Evolutionary conservation across 1,284 basidiomycete species (phyloP).

Genomic region (Puccinia coronata): DNA sequence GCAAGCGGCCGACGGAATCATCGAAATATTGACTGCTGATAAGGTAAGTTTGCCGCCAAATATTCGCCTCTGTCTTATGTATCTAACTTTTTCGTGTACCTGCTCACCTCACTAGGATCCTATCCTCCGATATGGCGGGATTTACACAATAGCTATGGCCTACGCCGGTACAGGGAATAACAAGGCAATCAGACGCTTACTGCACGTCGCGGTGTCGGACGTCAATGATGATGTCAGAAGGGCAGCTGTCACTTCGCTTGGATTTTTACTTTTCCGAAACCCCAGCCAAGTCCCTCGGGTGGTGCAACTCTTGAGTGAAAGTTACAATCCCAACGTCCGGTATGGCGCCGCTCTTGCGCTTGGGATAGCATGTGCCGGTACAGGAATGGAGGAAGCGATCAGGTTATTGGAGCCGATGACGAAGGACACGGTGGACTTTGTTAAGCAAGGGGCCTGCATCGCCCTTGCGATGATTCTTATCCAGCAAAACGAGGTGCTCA

Average conservation of each 20-base stretch:
- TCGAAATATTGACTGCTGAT: conserved; percentile 74
- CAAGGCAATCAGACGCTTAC: conserved; percentile 78
- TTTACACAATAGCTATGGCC: conserved; percentile 88
- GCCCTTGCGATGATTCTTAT: conserved; percentile 93
- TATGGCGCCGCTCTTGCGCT: conserved; percentile 92
- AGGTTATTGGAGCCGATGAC: conserved; percentile 95
- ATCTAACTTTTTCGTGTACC: neutral
- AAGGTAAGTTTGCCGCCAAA: conserved; percentile 66
- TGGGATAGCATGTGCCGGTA: conserved; percentile 95
- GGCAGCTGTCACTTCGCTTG: conserved; percentile 88
- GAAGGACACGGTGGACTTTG: conserved; percentile 93
- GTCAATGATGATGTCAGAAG: conserved; percentile 93
- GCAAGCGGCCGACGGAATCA: conserved; percentile 78
- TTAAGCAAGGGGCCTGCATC: conserved; percentile 93
- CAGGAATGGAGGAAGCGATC: conserved; percentile 87
- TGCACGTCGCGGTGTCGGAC: conserved; percentile 94
- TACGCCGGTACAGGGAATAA: conserved; percentile 95
- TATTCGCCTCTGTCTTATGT: neutral
- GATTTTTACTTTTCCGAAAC: conserved; percentile 93
- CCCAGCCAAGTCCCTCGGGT: conserved; percentile 89
- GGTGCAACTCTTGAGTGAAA: conserved; percentile 90
- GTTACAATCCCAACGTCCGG: conserved; percentile 96
- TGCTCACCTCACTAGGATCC: conserved; percentile 69
- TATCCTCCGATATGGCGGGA: conserved; percentile 90
- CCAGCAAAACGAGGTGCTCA: conserved; percentile 85